Conservation (phyloP, 768 basidiomycete genomes). For the Panaeolus papilionaceus region DNA sequence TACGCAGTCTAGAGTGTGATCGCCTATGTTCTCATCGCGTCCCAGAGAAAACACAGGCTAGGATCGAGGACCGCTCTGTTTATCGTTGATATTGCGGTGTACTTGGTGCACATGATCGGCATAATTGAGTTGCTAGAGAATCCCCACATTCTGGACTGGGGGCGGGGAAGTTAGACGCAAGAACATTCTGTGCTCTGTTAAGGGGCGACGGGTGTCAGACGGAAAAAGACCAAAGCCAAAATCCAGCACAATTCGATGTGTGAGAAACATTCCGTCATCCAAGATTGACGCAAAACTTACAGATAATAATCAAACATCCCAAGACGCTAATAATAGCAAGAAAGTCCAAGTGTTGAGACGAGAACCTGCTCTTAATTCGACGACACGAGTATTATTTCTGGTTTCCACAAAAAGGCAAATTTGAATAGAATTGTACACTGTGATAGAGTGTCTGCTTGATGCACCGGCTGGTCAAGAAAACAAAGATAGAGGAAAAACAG, state of each 20-base stretch:
- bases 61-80: not conserved
- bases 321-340: not conserved
- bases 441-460: not conserved
- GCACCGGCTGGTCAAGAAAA: not conserved
- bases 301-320: not conserved
- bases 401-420: too few species aligned
- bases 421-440: not conserved
- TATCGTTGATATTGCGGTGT: not conserved
- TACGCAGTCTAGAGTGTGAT: not conserved
- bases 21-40: not conserved
- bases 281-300: not conserved
- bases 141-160: not conserved
- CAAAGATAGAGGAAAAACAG: not conserved
- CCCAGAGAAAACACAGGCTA: not conserved
- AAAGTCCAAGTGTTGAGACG: not conserved
- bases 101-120: not conserved
- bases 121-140: not conserved
- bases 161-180: conserved; percentile 2
- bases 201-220: not conserved
- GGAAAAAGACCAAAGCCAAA: conserved; percentile 2
- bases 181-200: not conserved
- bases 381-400: too few species aligned
- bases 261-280: conserved; percentile 7
- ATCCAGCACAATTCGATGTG: not conserved
- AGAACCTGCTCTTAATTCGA: too few species aligned